Evolutionary conservation across 2,329 filamentous ascomycete species (phyloP), one percentile per base, ranked within the genome.

Genomic region (Cordyceps fumosorosea): DNA sequence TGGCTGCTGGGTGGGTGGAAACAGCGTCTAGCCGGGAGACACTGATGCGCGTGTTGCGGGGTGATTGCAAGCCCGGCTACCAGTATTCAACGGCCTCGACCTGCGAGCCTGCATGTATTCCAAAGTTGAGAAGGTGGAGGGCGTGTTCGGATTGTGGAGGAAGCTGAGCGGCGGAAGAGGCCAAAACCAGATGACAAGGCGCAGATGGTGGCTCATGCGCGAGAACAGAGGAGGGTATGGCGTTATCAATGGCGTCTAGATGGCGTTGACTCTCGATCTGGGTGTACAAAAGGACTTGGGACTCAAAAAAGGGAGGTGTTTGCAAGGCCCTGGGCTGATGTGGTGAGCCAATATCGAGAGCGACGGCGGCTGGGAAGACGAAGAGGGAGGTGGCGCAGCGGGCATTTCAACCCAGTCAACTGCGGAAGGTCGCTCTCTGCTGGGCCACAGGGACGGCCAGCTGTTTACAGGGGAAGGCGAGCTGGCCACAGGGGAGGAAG

Each of bases 201-300:
- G 40, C 42, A 54, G 58, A 60, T 60, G 58, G 57, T 60, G 57
- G 57, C 58, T 60, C 58, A 44, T 54, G 58, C 29, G 58, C 29
- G 20, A n/a, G 37, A 51, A 20, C 4, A 26, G 47, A 26, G 29
- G 34, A 44, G 44, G 44, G 48, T 24, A 60, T 54, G 58, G 57
- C 57, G 48, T 60, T 60, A 22, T 59, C 47, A 20, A 47, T 60
- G 57, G 57, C 50, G 57, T 51, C 37, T 32, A 22, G 37, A 59
- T 60, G 57, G 57, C 50, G 57, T 16, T 60, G 50, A 42, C 47
- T 60, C 57, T 60, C 57, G 57, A 60, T 60, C 57, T 60, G 22
- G 37, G 37, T 18, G 37, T 24, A n/a, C 57, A 60, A 60, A 60
- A 60, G 57, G 34, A 45, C 57, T n/a, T 29, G 29, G 4, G 54